Evolutionary conservation across 257 asterid species (phyloP).

Genomic region (Avicennia marina): DNA sequence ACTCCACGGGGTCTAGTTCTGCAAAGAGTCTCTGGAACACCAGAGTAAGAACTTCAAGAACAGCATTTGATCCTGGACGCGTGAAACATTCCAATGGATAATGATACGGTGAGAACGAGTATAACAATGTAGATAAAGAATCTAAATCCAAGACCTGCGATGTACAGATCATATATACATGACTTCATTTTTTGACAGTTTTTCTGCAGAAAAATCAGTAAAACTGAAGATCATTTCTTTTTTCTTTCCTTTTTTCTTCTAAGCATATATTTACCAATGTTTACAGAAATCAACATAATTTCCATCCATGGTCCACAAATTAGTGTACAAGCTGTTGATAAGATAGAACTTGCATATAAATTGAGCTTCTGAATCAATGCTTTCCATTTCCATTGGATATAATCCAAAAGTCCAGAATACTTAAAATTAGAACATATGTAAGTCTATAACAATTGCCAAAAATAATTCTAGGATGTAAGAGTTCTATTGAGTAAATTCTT

Average conservation of each 20-base stretch:
- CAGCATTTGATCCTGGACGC: slow-evolving; percentile 45
- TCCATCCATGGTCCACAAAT: too few relatives aligned
- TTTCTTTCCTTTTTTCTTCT: too few relatives aligned
- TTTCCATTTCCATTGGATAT: neutral
- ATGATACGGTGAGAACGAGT: slow-evolving; percentile 4
- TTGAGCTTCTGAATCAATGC: too few relatives aligned
- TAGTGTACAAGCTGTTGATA: too few relatives aligned
- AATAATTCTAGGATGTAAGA: too few relatives aligned
- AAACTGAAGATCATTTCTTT: too few relatives aligned
- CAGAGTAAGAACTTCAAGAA: slow-evolving; percentile 56
- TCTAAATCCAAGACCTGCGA: neutral
- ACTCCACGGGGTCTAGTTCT: slow-evolving; percentile 49
- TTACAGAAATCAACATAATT: too few relatives aligned
- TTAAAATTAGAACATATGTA: neutral
- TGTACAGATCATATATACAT: slow-evolving; percentile 2
- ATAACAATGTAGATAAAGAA: slow-evolving; percentile 5
- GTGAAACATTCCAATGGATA: too few relatives aligned
- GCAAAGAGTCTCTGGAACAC: slow-evolving; percentile 57
- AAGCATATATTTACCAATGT: too few relatives aligned
- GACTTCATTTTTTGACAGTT: too few relatives aligned
- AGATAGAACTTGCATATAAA: too few relatives aligned
- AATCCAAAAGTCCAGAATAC: neutral
- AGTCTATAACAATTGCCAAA: neutral
- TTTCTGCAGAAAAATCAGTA: too few relatives aligned
- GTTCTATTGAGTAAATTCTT: neutral